Evolutionary conservation across 805 yeast species (phyloP), one percentile per base, ranked within the genome.

Genomic region (Monosporozyma yasuniensis): DNA sequence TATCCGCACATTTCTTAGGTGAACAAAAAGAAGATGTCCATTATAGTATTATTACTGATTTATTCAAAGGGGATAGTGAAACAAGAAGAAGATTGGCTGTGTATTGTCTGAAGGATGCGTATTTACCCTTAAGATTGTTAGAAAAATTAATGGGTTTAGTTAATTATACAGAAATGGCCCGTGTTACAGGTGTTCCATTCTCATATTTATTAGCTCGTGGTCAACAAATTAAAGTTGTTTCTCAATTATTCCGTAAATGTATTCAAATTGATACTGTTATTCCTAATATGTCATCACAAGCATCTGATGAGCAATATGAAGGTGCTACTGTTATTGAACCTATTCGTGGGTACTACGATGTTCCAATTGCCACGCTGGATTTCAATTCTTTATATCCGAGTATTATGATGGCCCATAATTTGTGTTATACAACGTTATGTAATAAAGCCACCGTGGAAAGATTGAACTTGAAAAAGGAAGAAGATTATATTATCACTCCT

Each of bases 261-360:
- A 71, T 88, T 18, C 81, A 87, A 57, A 82, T 86, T 51, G 88
- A 85, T 56, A 80, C 91, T 48, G 90, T 93, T 3, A 83, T 93
- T 39, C 99, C 99, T 0, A 91, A 93, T 61, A 75, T 91, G 80
- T 82, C 78, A 58, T 78, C 81, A 52, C 79, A 72, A 50, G 96
- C 95, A 1, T 74, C 83, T 9, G 98, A 95, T 64, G 98, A 89
- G 63, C 85, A 80, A 56, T 93, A 93, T 64, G 99, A 93, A 67
- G 99, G 99, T 72, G 99, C 99, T 5, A 93, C 99, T 0, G 99
- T 93, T 57, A 93, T 93, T 68, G 99, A 95, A 64, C 99, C 99
- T 1, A 74, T 75, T 5, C 80, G 97, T 65, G 99, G 99, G 1
- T 95, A 89, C 67, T 95, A 93, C 61, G 96, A 88, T 67, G 90